Conservation (phyloP, 257 asterid genomes). For the Sherardia arvensis region DNA sequence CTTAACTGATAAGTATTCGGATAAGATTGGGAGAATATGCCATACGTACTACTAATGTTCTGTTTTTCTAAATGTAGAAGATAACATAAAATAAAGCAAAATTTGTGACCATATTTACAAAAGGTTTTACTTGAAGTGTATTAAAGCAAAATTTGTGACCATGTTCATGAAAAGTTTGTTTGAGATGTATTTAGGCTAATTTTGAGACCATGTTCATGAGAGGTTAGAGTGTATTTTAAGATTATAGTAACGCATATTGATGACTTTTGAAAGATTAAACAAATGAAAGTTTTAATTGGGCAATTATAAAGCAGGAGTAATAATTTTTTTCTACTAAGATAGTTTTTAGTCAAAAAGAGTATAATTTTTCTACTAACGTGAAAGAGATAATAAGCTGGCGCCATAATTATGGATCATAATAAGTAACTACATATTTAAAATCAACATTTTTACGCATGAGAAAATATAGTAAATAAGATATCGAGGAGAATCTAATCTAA, state of each 20-base stretch:
- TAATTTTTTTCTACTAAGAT: too few relatives aligned
- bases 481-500: conserved; percentile 3
- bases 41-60: too few relatives aligned
- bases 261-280: too few relatives aligned
- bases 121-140: conserved; percentile 14
- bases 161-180: neutral
- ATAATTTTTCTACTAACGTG: too few relatives aligned
- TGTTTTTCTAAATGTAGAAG: too few relatives aligned
- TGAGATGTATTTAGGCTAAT: neutral
- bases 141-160: conserved; percentile 5
- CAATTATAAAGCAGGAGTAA: too few relatives aligned
- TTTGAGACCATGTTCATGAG: neutral
- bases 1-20: too few relatives aligned
- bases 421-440: too few relatives aligned
- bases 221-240: too few relatives aligned
- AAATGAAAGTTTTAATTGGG: neutral
- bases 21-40: too few relatives aligned
- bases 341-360: too few relatives aligned
- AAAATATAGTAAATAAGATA: conserved; percentile 8
- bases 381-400: neutral
- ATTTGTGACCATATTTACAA: conserved; percentile 7
- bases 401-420: neutral
- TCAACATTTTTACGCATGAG: neutral
- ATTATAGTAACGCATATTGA: too few relatives aligned
- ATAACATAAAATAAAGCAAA: conserved; percentile 10